Evolutionary conservation across 768 basidiomycete species (phyloP).

Genomic region (Boletus rex-veris): DNA sequence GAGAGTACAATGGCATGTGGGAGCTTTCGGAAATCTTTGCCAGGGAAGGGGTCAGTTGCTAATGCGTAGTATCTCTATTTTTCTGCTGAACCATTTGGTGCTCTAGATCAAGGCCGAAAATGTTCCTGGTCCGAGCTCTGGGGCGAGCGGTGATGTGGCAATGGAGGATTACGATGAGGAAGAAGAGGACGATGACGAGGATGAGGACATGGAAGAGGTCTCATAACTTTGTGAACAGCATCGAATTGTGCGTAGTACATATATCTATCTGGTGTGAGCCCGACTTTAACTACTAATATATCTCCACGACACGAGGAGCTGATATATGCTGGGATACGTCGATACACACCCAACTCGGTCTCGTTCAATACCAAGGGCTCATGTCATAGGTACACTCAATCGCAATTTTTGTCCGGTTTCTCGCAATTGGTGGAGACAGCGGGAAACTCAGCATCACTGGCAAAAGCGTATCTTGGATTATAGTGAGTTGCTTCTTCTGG

Average conservation of each 20-base stretch:
- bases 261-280: too few species aligned
- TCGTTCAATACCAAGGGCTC: too few species aligned
- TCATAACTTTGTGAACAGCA: conserved; percentile 36
- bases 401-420: too few species aligned
- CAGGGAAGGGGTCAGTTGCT: conserved; percentile 50
- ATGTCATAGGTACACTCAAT: too few species aligned
- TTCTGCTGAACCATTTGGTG: conserved; percentile 1
- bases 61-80: not conserved
- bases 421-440: too few species aligned
- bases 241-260: not conserved
- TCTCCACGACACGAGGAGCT: too few species aligned
- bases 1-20: conserved; percentile 79
- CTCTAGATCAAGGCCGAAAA: conserved; percentile 45
- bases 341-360: too few species aligned
- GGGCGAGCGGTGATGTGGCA: conserved; percentile 19
- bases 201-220: conserved; percentile 70
- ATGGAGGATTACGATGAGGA: conserved; percentile 46
- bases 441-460: too few species aligned
- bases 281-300: too few species aligned
- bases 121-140: conserved; percentile 39
- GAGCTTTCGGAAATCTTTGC: conserved; percentile 74
- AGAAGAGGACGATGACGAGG: conserved; percentile 48
- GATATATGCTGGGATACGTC: too few species aligned
- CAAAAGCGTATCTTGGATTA: too few species aligned
- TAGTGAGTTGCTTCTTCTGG: too few species aligned